Base-by-base conservation (phyloP, 805 yeast genomes). In the Wickerhamiella azyma region DNA sequence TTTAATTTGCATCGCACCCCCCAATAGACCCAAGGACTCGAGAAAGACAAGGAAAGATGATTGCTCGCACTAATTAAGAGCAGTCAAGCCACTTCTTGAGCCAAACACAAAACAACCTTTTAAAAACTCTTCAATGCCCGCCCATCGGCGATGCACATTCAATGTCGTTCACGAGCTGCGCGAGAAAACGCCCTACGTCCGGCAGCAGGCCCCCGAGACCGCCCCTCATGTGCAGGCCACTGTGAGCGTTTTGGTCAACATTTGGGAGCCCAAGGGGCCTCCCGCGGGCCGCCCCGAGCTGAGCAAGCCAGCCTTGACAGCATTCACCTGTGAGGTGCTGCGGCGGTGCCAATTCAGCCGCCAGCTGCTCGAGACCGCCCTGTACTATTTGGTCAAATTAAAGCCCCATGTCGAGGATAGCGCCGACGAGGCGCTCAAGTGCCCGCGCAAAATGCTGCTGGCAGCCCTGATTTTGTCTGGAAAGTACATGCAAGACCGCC, bases 401-500 rank as follows among this genome's bases (percentile, higher is more conserved):
- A 59, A 65, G 46, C 59, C 66, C 11, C 43, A 52, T 14, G 39
- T 49, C 29, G 38, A 21, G 36, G 33, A 32, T 32, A 36, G 40
- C 38, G 30, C 26, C 28, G 48, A 49, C 19, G 37, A 46, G 26
- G 18, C 41, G 17, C 50, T 54, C n/a, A 39, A 43, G 13, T 78
- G 82, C 55, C 79, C 85, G 7, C 77, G 82, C 54, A 74, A 81
- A 50, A 70, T 77, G 37, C 78, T 85, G 51, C 67, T 85, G 50
- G 72, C 79, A 2, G 72, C 83, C 55, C 60, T 85, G 45, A 81
- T 84, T 45, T 65, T 85, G 33, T 78, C 92, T 3, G 73, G 79
- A 44, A 85, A 85, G 59, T 82, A 77, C 59, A 67, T 72, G 49
- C 85, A 78, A 57, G 94, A 85, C 62, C 73, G 75, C 43, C 80